phyloP scores from a whole-genome alignment of 2,329 filamentous ascomycete species.

The Penicillium sp. region DNA sequence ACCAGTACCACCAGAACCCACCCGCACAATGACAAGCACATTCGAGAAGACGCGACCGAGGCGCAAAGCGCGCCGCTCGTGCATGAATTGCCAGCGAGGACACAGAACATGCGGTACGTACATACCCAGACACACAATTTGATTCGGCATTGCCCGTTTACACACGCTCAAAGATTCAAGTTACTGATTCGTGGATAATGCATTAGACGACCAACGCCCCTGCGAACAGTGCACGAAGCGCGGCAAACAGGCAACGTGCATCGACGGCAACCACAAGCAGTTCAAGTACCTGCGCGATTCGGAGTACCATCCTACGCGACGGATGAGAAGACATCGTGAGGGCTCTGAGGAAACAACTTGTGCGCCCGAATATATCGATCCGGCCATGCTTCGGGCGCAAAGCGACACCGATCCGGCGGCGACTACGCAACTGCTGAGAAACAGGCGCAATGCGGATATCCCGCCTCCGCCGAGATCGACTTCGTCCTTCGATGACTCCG shows the following conservation, averaged over 20 bases:
- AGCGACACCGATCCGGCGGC: not conserved
- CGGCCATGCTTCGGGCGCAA: not conserved
- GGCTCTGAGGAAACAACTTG: not conserved
- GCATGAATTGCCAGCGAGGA: constrained; percentile 1
- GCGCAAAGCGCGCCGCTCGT: not conserved
- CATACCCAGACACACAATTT: not conserved
- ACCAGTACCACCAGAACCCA: not conserved
- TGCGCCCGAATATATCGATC: not conserved
- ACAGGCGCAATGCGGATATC: not conserved
- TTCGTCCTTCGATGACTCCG: too few relatives aligned
- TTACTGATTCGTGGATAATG: too few relatives aligned
- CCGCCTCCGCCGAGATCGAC: not conserved
- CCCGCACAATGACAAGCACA: not conserved
- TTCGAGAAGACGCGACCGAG: not conserved
- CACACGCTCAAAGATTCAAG: too few relatives aligned
- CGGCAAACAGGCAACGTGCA: not conserved
- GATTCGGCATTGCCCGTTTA: too few relatives aligned
- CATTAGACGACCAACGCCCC: not conserved
- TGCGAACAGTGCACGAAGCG: constrained; percentile 1
- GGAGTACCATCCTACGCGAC: not conserved
- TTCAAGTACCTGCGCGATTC: not conserved
- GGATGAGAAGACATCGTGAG: not conserved
- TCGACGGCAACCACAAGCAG: not conserved
- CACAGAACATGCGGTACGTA: constrained; percentile 3
- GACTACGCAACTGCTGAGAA: not conserved